Conservation (phyloP, 1,139 yeast genomes). For the Yamadazyma oceani region DNA sequence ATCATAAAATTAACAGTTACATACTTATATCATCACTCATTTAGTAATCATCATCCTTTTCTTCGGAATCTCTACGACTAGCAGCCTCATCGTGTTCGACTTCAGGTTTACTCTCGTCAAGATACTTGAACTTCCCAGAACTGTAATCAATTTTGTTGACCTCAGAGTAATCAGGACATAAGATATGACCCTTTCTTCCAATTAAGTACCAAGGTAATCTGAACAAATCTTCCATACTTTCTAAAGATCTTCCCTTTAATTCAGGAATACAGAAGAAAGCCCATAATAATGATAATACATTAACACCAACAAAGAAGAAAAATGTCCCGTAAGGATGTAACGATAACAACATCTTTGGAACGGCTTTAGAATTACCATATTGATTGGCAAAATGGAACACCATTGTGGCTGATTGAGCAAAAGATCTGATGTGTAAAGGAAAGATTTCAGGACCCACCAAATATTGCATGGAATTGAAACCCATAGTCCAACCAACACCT, state of each 20-base stretch:
- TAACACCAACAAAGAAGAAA: slow-evolving; percentile 51
- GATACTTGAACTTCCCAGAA: slow-evolving; percentile 11
- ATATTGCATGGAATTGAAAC: slow-evolving; percentile 61
- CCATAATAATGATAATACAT: slow-evolving; percentile 44
- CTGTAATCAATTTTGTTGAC: slow-evolving; percentile 13
- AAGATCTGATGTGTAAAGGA: slow-evolving; percentile 54
- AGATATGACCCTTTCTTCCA: slow-evolving; percentile 51
- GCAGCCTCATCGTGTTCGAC: slow-evolving; percentile 16
- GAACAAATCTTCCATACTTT: slow-evolving; percentile 58
- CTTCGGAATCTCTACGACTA: slow-evolving; percentile 11
- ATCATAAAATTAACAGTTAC: no score
- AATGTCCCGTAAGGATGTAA: slow-evolving; percentile 55
- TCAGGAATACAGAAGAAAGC: slow-evolving; percentile 57
- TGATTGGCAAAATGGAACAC: slow-evolving; percentile 59
- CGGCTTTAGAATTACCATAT: slow-evolving; percentile 59
- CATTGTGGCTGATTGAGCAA: slow-evolving; percentile 58
- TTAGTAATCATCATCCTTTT: slow-evolving; percentile 7
- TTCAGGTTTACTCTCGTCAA: slow-evolving; percentile 13
- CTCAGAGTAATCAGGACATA: slow-evolving; percentile 56
- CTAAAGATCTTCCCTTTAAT: slow-evolving; percentile 53
- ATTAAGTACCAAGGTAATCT: slow-evolving; percentile 58
- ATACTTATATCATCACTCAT: background rate
- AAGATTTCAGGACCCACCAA: slow-evolving; percentile 59
- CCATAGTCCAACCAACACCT: slow-evolving; percentile 64
- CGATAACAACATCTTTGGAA: slow-evolving; percentile 51